Percentiles rank a stretch among this genome's conserved stretches.
Evolutionary conservation across 83 land plant species (phyloP).

Genomic region (Larix sibirica): DNA sequence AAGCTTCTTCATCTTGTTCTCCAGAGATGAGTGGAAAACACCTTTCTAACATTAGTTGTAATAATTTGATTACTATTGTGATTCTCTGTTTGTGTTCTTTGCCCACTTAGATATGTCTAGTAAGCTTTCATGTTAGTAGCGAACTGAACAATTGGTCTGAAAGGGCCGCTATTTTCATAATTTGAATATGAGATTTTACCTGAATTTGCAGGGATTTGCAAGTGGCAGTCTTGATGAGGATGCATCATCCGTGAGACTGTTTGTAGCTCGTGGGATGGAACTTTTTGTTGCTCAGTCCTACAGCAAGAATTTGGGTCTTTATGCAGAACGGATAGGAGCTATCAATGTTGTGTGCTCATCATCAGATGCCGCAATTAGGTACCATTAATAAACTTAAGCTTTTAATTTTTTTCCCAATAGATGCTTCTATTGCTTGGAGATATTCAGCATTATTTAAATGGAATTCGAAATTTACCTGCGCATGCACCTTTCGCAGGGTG

Average conservation of each 20-base stretch:
- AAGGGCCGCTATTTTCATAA: too few relatives aligned
- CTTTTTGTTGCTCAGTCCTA: slow-evolving; percentile 88
- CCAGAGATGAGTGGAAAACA: too few relatives aligned
- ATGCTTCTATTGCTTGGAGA: too few relatives aligned
- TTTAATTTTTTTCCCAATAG: too few relatives aligned
- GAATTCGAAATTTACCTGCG: not conserved
- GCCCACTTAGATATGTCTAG: too few relatives aligned
- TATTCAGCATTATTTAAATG: not conserved
- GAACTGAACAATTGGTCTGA: too few relatives aligned
- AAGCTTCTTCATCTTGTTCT: too few relatives aligned
- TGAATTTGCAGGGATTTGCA: slow-evolving; percentile 78
- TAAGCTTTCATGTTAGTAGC: too few relatives aligned
- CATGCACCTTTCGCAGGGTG: slow-evolving; percentile 49
- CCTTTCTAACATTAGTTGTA: too few relatives aligned
- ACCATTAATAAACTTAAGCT: not conserved
- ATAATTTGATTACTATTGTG: too few relatives aligned
- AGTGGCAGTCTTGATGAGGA: slow-evolving; percentile 98
- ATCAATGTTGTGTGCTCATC: slow-evolving; percentile 85
- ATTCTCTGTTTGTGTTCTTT: too few relatives aligned
- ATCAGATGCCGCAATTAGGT: slow-evolving; percentile 58
- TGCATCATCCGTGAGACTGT: slow-evolving; percentile 88
- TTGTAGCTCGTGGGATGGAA: slow-evolving; percentile 91
- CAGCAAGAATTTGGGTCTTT: slow-evolving; percentile 86
- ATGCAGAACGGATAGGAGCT: slow-evolving; percentile 97
- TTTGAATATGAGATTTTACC: not conserved